Evolutionary conservation across 805 yeast species (phyloP), one percentile per base, ranked within the genome.

Genomic region (Starmerella asiatica): DNA sequence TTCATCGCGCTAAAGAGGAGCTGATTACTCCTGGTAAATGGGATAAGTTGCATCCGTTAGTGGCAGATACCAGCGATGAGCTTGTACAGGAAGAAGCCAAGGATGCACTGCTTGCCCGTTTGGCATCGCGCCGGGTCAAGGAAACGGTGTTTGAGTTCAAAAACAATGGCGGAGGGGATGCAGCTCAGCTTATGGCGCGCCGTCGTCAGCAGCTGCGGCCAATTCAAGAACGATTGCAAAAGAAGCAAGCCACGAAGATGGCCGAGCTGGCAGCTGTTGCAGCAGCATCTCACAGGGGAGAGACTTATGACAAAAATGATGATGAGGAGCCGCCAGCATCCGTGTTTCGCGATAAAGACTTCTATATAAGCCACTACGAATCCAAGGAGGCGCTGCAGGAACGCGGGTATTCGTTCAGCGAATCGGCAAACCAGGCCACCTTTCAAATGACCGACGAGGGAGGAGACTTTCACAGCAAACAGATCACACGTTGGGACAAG

Each of bases 121-220:
- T 91, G 44, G 73, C 74, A 44, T 70, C 81, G 49, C 68, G 95
- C 55, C 58, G 65, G 32, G 65, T 74, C 37, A 79, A 82, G 52
- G 97, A 91, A 56, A 91, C 98, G 0, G 96, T 91, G 3, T 91
- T 91, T 57, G 99, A 91, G 59, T 79, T 85, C 59, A 72, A 76
- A 45, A 73, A 76, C 53, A 51, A 50, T 15, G 58, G 57, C 3
- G 53, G 57, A 2, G 65, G 68, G 47, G 71, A 76, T 36, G 67
- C 84, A 55, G 78, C 81, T 29, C 78, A 77, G 39, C 67, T 91
- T 55, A 91, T 91, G 98, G 70, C 76, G 47, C 74, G 75, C 44
- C 69, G 97, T 65, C 70, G 99, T 57, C 69, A 68, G 44, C 95
- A 86, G 57, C 68, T 88, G 41, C 94, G 93, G 0, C 93, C 93